These are phyloP conservation scores for Tetraselmis chui DNA, from an alignment of 139 green algal species.

Conservation along the genomic window DNA sequence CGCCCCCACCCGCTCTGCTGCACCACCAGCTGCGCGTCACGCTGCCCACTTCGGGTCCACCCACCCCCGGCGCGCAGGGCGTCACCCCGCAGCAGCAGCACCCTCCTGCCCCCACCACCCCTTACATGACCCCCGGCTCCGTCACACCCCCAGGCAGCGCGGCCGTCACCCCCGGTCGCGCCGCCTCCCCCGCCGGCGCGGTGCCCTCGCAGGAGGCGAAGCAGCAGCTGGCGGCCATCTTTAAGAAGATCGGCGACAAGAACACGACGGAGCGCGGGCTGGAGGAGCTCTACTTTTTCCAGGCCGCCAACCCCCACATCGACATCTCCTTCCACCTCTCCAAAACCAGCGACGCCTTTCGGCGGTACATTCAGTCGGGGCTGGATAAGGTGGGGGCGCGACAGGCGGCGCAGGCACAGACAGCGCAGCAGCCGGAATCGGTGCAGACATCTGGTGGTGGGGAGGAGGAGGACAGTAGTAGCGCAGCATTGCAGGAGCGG, in stretches of 20 bases:
- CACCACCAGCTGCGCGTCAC: neutral
- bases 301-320: constrained; percentile 29
- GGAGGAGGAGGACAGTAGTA: neutral
- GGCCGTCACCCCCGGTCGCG: neutral
- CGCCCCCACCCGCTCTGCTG: neutral
- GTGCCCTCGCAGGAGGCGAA: constrained; percentile 20
- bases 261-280: constrained; percentile 39
- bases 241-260: constrained; percentile 73
- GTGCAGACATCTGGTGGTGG: neutral
- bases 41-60: neutral
- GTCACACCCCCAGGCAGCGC: neutral
- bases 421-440: neutral
- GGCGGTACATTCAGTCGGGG: constrained; percentile 35
- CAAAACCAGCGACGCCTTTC: constrained; percentile 31
- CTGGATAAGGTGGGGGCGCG: constrained; percentile 15
- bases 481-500: neutral
- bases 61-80: neutral
- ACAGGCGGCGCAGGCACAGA: neutral
- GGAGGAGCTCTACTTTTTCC: constrained; percentile 58
- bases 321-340: constrained; percentile 31
- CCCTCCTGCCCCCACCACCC: neutral
- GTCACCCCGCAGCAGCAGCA: neutral
- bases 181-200: neutral
- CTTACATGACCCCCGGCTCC: constrained; percentile 1
- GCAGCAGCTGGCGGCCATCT: constrained; percentile 50